These are phyloP conservation scores for Botrytis galanthina DNA, from an alignment of 2,329 filamentous ascomycete genomes.

Conservation along the genomic window DNA sequence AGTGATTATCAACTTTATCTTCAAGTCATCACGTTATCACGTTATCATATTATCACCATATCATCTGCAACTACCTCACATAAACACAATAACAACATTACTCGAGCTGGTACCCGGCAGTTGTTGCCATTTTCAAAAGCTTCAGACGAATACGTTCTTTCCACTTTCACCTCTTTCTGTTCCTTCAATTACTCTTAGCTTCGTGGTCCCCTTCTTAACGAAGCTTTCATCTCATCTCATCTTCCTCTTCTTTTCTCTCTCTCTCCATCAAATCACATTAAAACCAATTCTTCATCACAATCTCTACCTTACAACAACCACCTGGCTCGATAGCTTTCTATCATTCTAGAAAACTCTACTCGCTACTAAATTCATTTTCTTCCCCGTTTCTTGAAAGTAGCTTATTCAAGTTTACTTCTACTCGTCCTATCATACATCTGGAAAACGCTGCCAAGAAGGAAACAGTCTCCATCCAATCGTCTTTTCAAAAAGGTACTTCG, in stretches of 20 bases:
- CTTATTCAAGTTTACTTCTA: slow-evolving; percentile 20
- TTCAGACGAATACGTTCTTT: neutral
- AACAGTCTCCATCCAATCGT: slow-evolving; percentile 10
- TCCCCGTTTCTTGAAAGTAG: slow-evolving; percentile 27
- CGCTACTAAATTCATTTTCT: slow-evolving; percentile 34
- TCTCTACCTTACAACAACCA: slow-evolving; percentile 34
- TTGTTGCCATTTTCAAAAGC: neutral
- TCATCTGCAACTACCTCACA: neutral
- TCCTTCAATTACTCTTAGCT: neutral
- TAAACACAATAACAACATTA: neutral
- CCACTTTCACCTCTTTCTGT: neutral
- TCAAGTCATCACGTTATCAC: neutral
- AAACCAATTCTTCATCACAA: slow-evolving; percentile 32
- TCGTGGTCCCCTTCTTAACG: neutral
- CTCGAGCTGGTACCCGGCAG: neutral
- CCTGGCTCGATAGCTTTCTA: slow-evolving; percentile 41
- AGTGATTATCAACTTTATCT: neutral
- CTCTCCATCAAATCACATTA: slow-evolving; percentile 27
- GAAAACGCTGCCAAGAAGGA: slow-evolving; percentile 15
- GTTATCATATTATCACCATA: neutral
- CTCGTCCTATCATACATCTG: slow-evolving; percentile 20
- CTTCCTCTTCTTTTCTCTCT: slow-evolving; percentile 21
- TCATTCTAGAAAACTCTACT: slow-evolving; percentile 38
- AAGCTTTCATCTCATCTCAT: neutral
- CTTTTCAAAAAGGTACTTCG: slow-evolving; percentile 28